A percentile compares a stretch with the other conserved stretches of the same genome.
Evolutionary conservation across 2,329 filamentous ascomycete species (phyloP).

Genomic region (Talaromyces sp.): DNA sequence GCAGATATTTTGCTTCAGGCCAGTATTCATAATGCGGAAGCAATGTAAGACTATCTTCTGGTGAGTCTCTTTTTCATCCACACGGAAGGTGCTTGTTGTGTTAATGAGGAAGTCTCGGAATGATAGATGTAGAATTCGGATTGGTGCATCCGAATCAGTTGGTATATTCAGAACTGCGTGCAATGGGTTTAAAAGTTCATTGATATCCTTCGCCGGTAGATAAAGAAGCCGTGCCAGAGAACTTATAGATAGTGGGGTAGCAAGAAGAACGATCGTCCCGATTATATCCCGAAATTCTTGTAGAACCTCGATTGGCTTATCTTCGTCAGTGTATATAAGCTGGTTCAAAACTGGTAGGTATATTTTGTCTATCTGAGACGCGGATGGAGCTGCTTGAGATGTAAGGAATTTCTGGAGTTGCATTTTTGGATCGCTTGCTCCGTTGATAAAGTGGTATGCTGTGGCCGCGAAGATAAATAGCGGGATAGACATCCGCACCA

Average conservation of each 20-base stretch:
- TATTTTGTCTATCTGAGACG: slow-evolving; percentile 26
- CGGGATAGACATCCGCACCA: slow-evolving; percentile 29
- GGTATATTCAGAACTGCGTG: neutral
- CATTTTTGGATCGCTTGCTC: slow-evolving; percentile 16
- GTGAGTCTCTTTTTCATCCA: slow-evolving; percentile 32
- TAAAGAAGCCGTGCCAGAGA: slow-evolving; percentile 21
- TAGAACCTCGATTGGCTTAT: slow-evolving; percentile 17
- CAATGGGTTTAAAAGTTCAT: neutral
- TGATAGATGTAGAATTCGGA: slow-evolving; percentile 28
- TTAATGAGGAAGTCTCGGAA: slow-evolving; percentile 34
- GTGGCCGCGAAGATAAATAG: slow-evolving; percentile 21
- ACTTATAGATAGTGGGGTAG: slow-evolving; percentile 22
- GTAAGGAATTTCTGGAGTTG: slow-evolving; percentile 20
- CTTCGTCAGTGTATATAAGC: slow-evolving; percentile 19
- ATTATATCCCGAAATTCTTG: slow-evolving; percentile 24
- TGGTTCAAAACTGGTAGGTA: slow-evolving; percentile 27
- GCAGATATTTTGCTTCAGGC: slow-evolving; percentile 23
- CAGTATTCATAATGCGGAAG: slow-evolving; percentile 21
- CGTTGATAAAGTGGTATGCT: slow-evolving; percentile 28
- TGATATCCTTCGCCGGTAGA: too few relatives aligned
- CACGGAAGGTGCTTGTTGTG: slow-evolving; percentile 24
- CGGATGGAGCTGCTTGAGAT: slow-evolving; percentile 15
- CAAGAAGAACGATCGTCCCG: slow-evolving; percentile 25
- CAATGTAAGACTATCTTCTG: slow-evolving; percentile 27
- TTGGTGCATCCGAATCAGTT: slow-evolving; percentile 1